phyloP scores from a whole-genome alignment of 495 filamentous ascomycete species.

The Lophiostoma macrostomum region DNA sequence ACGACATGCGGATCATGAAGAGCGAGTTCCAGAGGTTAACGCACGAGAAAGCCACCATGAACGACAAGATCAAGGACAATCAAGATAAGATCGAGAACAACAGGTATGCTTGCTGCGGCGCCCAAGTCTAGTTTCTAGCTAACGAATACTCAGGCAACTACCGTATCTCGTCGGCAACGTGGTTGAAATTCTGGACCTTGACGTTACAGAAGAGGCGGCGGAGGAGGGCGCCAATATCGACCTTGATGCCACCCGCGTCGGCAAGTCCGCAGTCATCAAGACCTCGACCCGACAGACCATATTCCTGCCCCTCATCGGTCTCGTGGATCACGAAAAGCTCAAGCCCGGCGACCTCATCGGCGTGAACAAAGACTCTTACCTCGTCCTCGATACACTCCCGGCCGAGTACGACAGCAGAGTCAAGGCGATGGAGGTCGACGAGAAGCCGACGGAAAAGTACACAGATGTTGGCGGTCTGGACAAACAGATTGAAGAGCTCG shows the following conservation, averaged over 20 bases:
- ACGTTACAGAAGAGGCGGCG: constrained; percentile 90
- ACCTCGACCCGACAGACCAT: constrained; percentile 99
- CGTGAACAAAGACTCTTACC: constrained; percentile 98
- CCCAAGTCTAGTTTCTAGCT: background rate
- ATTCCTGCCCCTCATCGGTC: constrained; percentile 94
- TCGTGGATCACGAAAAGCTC: constrained; percentile 89
- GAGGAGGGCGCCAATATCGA: constrained; percentile 99
- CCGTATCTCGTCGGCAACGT: constrained; percentile 98
- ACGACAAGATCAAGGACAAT: constrained; percentile 98
- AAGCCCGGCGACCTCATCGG: constrained; percentile 96
- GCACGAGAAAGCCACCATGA: constrained; percentile 92
- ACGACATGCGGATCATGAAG: constrained; percentile 97
- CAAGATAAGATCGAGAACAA: constrained; percentile 99
- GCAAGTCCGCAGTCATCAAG: constrained; percentile 99
- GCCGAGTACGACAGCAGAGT: constrained; percentile 99
- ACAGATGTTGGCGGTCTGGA: constrained; percentile 95
- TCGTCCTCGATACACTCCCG: constrained; percentile 95
- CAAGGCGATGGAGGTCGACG: constrained; percentile 99
- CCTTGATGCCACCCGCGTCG: constrained; percentile 91
- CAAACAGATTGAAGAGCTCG: constrained; percentile 99
- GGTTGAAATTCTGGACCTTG: constrained; percentile 92
- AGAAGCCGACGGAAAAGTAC: constrained; percentile 99
- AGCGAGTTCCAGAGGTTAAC: constrained; percentile 92
- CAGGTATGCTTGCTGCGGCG: constrained; percentile 55
- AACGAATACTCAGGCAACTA: constrained; percentile 68